Conservation (phyloP, 1,284 basidiomycete species). For the Leccinum solheimii region DNA sequence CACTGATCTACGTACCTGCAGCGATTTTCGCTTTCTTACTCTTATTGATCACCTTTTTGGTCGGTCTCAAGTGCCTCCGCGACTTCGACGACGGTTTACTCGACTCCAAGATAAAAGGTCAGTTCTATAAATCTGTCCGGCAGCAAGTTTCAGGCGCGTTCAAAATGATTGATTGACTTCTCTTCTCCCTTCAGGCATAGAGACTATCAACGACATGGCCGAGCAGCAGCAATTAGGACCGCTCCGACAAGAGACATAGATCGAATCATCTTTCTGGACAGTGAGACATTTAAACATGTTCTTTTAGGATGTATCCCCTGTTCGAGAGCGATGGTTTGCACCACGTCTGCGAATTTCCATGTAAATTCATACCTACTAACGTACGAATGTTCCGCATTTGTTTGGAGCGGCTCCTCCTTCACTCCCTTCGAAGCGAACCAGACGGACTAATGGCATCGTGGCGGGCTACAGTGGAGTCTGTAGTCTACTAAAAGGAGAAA, state of each 20-base stretch:
- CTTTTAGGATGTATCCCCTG: constrained; percentile 8
- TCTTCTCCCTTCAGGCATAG: constrained; percentile 44
- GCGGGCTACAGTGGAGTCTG: not conserved
- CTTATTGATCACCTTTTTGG: constrained; percentile 66
- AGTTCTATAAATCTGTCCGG: constrained; percentile 45
- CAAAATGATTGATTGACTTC: constrained; percentile 38
- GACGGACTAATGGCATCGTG: not conserved
- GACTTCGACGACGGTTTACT: constrained; percentile 78
- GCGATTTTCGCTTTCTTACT: constrained; percentile 74
- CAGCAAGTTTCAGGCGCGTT: constrained; percentile 25
- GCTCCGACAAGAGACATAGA: constrained; percentile 49
- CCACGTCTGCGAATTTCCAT: constrained; percentile 10
- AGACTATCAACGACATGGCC: constrained; percentile 48
- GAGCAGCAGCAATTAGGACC: constrained; percentile 40
- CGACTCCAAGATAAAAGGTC: constrained; percentile 71
- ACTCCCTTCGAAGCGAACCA: not conserved
- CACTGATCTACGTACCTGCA: constrained; percentile 31
- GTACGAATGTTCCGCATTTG: constrained; percentile 17
- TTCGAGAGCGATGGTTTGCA: not conserved
- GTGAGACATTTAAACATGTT: not conserved
- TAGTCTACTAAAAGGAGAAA: not conserved
- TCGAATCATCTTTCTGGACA: constrained; percentile 39
- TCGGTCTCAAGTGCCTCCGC: constrained; percentile 74
- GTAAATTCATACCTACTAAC: constrained; percentile 18
- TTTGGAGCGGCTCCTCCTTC: constrained; percentile 9